A percentile compares a stretch with the other conserved stretches of the same genome.
Evolutionary conservation across 257 asterid genomes (phyloP).

Genomic region (Nicotiana knightiana): DNA sequence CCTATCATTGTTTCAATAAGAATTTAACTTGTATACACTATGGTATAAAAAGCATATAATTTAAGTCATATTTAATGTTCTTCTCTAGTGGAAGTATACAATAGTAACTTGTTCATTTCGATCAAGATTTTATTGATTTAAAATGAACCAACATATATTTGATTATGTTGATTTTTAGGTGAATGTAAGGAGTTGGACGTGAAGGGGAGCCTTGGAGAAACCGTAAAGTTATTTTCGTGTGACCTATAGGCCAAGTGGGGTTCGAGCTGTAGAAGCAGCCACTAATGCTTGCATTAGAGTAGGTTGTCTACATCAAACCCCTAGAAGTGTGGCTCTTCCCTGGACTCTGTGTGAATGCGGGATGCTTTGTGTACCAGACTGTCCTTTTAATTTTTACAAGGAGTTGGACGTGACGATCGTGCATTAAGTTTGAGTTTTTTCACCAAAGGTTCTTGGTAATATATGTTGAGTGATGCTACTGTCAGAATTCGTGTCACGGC

Average conservation of each 20-base stretch:
- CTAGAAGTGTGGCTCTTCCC: not conserved
- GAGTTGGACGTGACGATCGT: not conserved
- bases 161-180: not conserved
- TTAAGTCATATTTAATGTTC: no score
- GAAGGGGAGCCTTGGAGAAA: not conserved
- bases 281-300: not conserved
- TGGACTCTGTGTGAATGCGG: fast-evolving
- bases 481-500: not conserved
- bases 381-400: no score
- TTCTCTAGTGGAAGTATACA: no score
- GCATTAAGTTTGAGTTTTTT: not conserved
- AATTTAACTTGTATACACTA: no score
- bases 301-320: not conserved
- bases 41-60: no score
- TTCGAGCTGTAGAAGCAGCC: no score
- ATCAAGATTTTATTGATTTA: not conserved
- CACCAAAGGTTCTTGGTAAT: constrained; percentile 3
- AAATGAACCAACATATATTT: not conserved
- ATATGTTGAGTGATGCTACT: constrained; percentile 1
- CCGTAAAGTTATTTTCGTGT: no score
- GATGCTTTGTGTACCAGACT: fast-evolving
- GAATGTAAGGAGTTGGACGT: not conserved
- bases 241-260: no score
- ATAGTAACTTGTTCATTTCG: not conserved
- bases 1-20: no score